phyloP scores from a whole-genome alignment of 177 flowering plant species.

The Vitis hybrid region DNA sequence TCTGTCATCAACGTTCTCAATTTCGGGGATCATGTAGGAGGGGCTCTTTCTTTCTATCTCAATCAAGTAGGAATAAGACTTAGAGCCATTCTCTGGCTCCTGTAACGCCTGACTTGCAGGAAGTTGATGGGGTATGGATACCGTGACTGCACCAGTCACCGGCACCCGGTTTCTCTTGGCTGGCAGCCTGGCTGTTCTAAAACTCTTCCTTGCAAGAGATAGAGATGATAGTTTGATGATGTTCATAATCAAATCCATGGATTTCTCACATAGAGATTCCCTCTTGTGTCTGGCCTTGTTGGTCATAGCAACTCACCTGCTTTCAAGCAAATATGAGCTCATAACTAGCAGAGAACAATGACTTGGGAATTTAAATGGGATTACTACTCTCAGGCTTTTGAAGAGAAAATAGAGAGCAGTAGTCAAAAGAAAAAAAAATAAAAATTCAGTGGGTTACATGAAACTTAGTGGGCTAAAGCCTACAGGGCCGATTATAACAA shows the following conservation, averaged over 20 bases:
- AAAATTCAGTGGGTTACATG: too few species aligned
- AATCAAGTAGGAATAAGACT: not conserved
- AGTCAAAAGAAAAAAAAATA: too few species aligned
- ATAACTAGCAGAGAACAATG: too few species aligned
- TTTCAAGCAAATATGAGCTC: too few species aligned
- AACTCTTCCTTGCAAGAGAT: constrained; percentile 18
- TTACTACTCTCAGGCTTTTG: too few species aligned
- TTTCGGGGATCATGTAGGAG: not conserved
- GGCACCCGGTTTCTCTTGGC: not conserved
- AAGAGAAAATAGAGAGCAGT: too few species aligned
- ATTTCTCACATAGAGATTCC: constrained; percentile 26
- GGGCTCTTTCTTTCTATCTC: not conserved
- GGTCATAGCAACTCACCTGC: not conserved
- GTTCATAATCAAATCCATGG: constrained; percentile 22
- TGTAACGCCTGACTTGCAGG: not conserved
- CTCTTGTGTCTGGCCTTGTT: constrained; percentile 8
- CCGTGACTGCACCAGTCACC: too few species aligned
- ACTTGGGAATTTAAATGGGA: too few species aligned
- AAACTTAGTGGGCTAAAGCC: too few species aligned
- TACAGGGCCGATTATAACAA: too few species aligned
- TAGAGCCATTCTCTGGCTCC: constrained; percentile 14
- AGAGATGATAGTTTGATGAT: constrained; percentile 17
- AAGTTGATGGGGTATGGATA: not conserved
- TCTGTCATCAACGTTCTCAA: constrained; percentile 10
- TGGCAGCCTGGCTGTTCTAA: constrained; percentile 1